Evolutionary conservation across 345 rosid species (phyloP), one percentile per base, ranked within the genome.

Genomic region (Capsella bursapastoris): DNA sequence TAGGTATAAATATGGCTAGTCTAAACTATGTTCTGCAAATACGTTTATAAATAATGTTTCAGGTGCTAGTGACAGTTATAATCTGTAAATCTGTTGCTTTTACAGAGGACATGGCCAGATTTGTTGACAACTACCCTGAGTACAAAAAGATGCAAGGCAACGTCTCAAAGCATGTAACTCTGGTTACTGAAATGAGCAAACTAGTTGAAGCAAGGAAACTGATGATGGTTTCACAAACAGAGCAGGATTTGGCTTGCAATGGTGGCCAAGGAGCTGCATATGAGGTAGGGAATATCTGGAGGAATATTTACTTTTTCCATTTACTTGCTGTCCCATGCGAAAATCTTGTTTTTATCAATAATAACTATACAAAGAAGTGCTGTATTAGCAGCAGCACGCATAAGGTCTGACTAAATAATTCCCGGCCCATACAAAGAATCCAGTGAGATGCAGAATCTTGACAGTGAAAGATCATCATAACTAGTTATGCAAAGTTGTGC

Each of bases 91-190:
- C 8, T 43, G 65, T 55, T 86, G 74, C 48, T 66, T 81, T 66
- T 81, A 84, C 90, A 95, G 99, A 89, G 77, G 99, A 95, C 82
- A 92, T 90, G 99, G 98, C 97, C 78, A 95, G 90, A 78, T 95
- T 95, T 85, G 97, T 95, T 70, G 98, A 92, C 68, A 92, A 86
- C 68, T 95, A 95, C 73, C 99, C 98, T 5, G 98, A 89, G 85
- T 95, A 89, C 75, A 87, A 87, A 75, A 92, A 92, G 84, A 92
- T 92, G 98, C 99, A 92, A 63, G 98, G 99, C 56, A 95, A 92
- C 78, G 98, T 95, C 35, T 95, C 98, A 58, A 95, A 95, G 79
- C 99, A 95, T 81, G 97, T 95, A 35, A 86, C 96, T 11, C 79
- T 95, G 85, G 99, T 92, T 48, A 95, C 99, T 56, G 99, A 95